phyloP scores from a whole-genome alignment of 75 land plant species.

The Picea sitchensis region DNA sequence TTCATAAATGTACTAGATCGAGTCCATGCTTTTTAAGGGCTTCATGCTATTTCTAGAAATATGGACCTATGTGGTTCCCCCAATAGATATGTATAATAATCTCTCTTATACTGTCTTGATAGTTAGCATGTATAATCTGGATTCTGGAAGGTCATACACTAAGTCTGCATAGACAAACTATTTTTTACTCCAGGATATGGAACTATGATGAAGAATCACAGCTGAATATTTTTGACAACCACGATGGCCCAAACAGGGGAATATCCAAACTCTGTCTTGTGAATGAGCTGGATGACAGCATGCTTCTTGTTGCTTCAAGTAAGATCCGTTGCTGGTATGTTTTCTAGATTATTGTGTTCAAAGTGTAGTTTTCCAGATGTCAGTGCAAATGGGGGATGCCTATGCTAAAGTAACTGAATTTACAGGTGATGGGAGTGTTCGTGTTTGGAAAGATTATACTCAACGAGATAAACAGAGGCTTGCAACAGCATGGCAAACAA shows the following conservation, averaged over 20 bases:
- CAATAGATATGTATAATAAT: background rate
- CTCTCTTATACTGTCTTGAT: background rate
- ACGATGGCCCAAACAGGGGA: constrained; percentile 66
- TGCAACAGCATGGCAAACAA: constrained; percentile 87
- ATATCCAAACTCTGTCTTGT: constrained; percentile 81
- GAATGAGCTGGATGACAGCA: constrained; percentile 91
- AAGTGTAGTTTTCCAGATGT: background rate
- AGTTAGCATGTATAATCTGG: background rate
- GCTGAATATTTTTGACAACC: constrained; percentile 84
- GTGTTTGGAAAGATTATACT: constrained; percentile 90
- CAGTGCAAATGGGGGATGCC: too few species aligned
- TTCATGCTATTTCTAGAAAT: background rate
- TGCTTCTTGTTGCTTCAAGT: constrained; percentile 97
- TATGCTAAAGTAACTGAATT: background rate
- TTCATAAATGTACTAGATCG: background rate
- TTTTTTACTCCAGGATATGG: constrained; percentile 62
- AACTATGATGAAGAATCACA: constrained; percentile 66
- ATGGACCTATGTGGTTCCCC: background rate
- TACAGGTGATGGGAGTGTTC: constrained; percentile 87
- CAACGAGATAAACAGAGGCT: constrained; percentile 60
- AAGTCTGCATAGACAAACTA: background rate
- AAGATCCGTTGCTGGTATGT: constrained; percentile 21
- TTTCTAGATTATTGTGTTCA: background rate
- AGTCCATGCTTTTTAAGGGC: background rate
- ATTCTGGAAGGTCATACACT: background rate